Conservation (phyloP, 163 green algal genomes). For the Chlorella variabilis region DNA sequence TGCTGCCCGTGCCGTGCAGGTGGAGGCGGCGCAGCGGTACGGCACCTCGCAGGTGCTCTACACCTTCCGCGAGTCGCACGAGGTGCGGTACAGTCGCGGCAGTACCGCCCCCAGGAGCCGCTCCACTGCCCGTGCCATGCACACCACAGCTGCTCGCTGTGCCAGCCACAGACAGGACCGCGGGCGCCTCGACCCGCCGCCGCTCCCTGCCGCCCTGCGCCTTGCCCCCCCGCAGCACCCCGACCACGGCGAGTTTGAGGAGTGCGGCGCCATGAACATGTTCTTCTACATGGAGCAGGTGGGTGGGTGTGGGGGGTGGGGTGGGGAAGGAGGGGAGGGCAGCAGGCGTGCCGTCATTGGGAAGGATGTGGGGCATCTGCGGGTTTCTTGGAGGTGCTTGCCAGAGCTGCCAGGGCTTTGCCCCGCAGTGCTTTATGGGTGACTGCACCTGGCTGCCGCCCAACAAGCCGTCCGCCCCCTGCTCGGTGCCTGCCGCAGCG, state of each 20-base stretch:
- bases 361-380: too few relatives aligned
- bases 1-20: too few relatives aligned
- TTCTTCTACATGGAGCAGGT: conserved; percentile 72
- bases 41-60: conserved; percentile 66
- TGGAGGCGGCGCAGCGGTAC: conserved; percentile 38
- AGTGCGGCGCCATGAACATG: conserved; percentile 82
- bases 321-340: too few relatives aligned
- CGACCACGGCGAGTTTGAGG: conserved; percentile 57
- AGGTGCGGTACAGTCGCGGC: background rate
- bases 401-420: too few relatives aligned
- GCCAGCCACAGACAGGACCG: too few relatives aligned
- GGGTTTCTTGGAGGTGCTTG: too few relatives aligned
- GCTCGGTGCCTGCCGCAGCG: conserved; percentile 21
- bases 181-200: too few relatives aligned
- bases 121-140: too few relatives aligned
- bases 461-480: too few relatives aligned
- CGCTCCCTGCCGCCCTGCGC: too few relatives aligned
- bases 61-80: conserved; percentile 46
- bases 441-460: too few relatives aligned
- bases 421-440: background rate
- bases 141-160: too few relatives aligned
- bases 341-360: background rate
- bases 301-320: background rate
- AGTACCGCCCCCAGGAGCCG: background rate
- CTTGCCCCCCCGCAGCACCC: conserved; percentile 35